phyloP scores from a whole-genome alignment of 2,329 filamentous ascomycete species.

The Stachybotrys chlorohalonatus region DNA sequence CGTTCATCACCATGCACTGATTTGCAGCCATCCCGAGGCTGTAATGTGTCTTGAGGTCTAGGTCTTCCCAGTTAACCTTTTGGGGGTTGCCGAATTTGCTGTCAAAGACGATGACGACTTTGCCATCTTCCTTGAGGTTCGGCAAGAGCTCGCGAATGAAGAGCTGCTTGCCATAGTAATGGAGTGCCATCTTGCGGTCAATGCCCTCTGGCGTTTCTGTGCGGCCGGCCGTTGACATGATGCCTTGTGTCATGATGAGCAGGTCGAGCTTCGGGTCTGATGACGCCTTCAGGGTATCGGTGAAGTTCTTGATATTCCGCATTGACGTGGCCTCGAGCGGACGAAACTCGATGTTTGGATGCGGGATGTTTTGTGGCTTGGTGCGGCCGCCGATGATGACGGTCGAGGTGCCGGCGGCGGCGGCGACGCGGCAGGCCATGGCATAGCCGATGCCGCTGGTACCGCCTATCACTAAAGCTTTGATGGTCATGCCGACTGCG shows the following conservation, averaged over 20 bases:
- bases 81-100: constrained; percentile 17
- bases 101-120: constrained; percentile 29
- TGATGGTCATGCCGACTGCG: constrained; percentile 1
- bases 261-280: constrained; percentile 22
- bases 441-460: constrained; percentile 21
- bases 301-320: constrained; percentile 16
- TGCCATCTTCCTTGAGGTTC: constrained; percentile 21
- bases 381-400: constrained; percentile 18
- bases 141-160: constrained; percentile 31
- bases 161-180: constrained; percentile 35
- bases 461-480: constrained; percentile 19
- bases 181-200: constrained; percentile 34
- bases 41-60: constrained; percentile 26
- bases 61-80: constrained; percentile 27
- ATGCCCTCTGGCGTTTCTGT: constrained; percentile 34
- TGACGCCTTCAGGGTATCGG: constrained; percentile 10
- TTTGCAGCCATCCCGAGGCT: constrained; percentile 20
- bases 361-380: constrained; percentile 11
- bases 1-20: constrained; percentile 29
- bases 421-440: constrained; percentile 18
- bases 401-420: constrained; percentile 8
- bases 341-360: constrained; percentile 17
- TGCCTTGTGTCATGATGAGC: constrained; percentile 29
- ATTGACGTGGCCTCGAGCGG: constrained; percentile 17
- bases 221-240: constrained; percentile 23